Percentiles rank a stretch among this genome's conserved stretches.
Conservation (phyloP, 2,329 filamentous ascomycete genomes). For the Cladosporium oxysporum region DNA sequence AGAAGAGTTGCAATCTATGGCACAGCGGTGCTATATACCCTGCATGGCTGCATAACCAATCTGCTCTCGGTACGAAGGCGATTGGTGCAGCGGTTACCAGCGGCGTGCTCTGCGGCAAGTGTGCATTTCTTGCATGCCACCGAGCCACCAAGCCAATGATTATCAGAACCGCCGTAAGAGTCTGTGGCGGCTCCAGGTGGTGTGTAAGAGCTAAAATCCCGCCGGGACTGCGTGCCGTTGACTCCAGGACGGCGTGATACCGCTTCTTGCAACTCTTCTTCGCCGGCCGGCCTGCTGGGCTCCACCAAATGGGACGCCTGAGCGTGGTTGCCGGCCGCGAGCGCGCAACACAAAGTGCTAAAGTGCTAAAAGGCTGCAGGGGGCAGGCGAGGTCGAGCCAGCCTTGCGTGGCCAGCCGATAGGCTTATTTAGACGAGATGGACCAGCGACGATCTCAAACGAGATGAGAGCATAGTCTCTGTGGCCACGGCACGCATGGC, state of each 20-base stretch:
- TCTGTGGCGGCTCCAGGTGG: constrained; percentile 7
- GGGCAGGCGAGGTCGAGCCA: constrained; percentile 1
- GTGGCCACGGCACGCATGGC: background rate
- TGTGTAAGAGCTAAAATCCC: background rate
- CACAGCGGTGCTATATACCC: background rate
- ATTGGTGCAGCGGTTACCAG: background rate
- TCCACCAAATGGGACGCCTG: constrained; percentile 4
- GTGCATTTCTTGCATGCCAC: constrained; percentile 5
- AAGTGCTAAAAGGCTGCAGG: background rate
- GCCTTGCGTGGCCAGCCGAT: background rate
- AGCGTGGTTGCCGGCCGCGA: background rate
- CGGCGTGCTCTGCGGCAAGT: background rate
- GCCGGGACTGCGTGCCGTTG: constrained; percentile 9
- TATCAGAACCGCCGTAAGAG: background rate
- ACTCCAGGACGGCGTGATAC: background rate
- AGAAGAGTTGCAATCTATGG: background rate
- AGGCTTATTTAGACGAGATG: background rate
- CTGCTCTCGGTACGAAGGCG: constrained; percentile 6
- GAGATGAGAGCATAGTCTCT: background rate
- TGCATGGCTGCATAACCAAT: background rate
- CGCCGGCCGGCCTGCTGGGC: background rate
- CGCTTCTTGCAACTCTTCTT: background rate
- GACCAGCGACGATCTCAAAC: background rate
- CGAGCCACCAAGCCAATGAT: background rate
- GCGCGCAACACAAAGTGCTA: background rate